Base-by-base conservation (phyloP, 768 basidiomycete genomes). In the Udeniomyces megalosporus region DNA sequence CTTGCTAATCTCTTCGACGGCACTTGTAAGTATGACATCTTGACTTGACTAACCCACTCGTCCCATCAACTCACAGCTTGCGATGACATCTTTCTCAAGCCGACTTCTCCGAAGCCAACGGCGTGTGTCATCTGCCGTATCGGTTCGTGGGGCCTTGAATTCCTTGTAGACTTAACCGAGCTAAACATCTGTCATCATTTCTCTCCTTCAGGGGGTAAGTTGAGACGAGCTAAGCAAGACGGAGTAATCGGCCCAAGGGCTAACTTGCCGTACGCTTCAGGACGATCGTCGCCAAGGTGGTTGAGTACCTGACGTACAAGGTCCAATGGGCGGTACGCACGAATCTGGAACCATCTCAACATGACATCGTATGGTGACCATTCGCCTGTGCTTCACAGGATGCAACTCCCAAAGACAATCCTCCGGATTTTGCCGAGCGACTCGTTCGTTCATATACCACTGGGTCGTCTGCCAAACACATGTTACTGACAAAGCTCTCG, bases 221-320 rank as follows among this genome's bases (percentile, higher is more conserved):
- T 44, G 12, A 31, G 44, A 28, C 60, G 51, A 52, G n/a, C 64
- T 31, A 51, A 54, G 12, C 20, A 11, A 4, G 31, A 28, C 26
- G 22, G 24, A 32, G n/a, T 15, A 20, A 50, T 52, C 44, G 12
- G n/a, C 31, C 35, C 22, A 11, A 31, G 11, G 24, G 45, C 51
- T 61, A 58, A 53, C 29, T 42, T 26, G 15, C 51, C 51, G 12
- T 15, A 20, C 63, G 12, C 68, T 78, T 78, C 31, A 78, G 75
- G 1, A 79, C 84, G 28, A 83, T 93, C 38, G 81, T 88, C 1
- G 87, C 91, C 74, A 91, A 88, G 70, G 77, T 93, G 57, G 78
- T 88, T 46, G 91, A 96, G 73, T 95, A 89, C 70, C 86, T 93
- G 76, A 76, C 80, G 34, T 91, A 85, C 78, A 91, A 86, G 74